Percentiles rank a stretch among this genome's conserved stretches.
Conservation (phyloP, 257 asterid genomes). For the Salvia miltiorrhiza region DNA sequence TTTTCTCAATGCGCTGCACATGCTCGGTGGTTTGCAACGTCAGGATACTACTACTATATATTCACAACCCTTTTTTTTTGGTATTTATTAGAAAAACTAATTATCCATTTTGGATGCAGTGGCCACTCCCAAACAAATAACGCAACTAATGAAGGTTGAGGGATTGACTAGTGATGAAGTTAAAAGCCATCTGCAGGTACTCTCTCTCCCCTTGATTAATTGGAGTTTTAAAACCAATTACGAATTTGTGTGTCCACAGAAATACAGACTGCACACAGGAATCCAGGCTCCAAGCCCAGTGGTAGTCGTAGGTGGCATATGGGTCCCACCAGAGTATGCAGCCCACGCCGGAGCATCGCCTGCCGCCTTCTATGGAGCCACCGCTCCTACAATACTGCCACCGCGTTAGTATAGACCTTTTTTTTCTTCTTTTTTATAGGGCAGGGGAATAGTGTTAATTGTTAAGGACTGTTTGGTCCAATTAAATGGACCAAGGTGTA, state of each 20-base stretch:
- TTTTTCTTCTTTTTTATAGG: background rate
- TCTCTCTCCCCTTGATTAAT: background rate
- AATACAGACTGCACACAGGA: slow-evolving; percentile 73
- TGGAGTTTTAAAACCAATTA: background rate
- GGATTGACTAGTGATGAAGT: slow-evolving; percentile 90
- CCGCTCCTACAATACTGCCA: background rate
- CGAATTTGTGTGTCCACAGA: slow-evolving; percentile 32
- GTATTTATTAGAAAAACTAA: no score
- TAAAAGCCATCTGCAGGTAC: slow-evolving; percentile 80
- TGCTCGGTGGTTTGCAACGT: slow-evolving; percentile 84
- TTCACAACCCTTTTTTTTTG: no score
- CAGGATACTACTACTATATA: background rate
- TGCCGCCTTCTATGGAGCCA: background rate
- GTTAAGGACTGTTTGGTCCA: background rate
- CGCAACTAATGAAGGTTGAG: slow-evolving; percentile 81
- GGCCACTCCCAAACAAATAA: slow-evolving; percentile 82
- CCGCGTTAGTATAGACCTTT: background rate
- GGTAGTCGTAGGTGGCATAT: slow-evolving; percentile 63
- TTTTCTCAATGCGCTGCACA: slow-evolving; percentile 73
- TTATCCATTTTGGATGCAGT: slow-evolving; percentile 29
- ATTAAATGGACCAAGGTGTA: background rate
- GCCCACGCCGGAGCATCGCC: slow-evolving; percentile 17
- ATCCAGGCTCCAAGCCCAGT: slow-evolving; percentile 57
- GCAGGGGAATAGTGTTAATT: no score
- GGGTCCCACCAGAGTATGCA: slow-evolving; percentile 76